Conservation (phyloP, 2,329 filamentous ascomycete species). For the Venturia asperata region DNA sequence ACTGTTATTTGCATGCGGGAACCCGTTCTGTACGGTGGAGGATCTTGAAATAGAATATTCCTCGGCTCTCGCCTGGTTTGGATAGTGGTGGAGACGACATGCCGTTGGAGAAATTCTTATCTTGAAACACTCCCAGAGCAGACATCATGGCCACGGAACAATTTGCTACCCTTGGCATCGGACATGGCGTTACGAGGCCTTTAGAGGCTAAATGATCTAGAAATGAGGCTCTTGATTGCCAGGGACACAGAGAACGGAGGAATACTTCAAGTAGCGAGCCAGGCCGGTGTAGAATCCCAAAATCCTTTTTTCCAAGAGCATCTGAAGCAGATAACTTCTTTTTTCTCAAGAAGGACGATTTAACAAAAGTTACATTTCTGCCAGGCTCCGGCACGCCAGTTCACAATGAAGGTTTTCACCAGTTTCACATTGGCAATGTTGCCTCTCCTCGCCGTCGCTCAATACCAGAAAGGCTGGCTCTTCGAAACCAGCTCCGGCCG, state of each 20-base stretch:
- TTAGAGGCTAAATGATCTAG: neutral
- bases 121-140: neutral
- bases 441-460: neutral
- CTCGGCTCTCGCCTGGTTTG: neutral
- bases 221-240: neutral
- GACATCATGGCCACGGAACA: neutral
- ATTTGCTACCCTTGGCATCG: neutral
- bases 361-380: neutral
- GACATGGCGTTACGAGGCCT: neutral
- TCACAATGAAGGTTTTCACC: neutral
- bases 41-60: neutral
- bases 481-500: constrained; percentile 1
- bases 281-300: neutral
- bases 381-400: neutral
- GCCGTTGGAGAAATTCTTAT: neutral
- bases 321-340: too few species aligned
- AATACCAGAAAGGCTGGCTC: neutral
- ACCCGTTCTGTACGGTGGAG: neutral
- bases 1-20: neutral
- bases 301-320: too few species aligned
- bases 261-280: neutral
- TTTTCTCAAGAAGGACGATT: too few species aligned
- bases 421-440: neutral
- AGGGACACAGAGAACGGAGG: neutral
- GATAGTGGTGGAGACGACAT: neutral